A percentile compares a stretch with the other conserved stretches of the same genome.
phyloP scores from a whole-genome alignment of 495 filamentous ascomycete genomes.

The Neurospora sp. region DNA sequence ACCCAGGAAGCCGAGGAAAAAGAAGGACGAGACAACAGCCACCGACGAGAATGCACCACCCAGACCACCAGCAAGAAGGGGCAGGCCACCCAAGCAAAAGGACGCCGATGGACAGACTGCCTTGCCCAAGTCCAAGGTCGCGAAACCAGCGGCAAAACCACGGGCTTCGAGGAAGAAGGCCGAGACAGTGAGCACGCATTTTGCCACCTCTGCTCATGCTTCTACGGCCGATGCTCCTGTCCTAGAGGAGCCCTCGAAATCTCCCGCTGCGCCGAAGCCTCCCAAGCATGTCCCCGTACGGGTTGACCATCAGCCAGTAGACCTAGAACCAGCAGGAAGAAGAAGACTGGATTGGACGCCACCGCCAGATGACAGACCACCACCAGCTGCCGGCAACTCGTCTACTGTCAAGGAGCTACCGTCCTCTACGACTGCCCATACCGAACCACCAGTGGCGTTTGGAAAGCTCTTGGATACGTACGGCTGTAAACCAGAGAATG shows the following conservation, averaged over 20 bases:
- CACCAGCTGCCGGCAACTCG: slow-evolving; percentile 13
- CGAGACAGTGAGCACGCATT: slow-evolving; percentile 28
- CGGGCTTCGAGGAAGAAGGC: slow-evolving; percentile 16
- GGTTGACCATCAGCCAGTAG: slow-evolving; percentile 13
- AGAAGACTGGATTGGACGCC: slow-evolving; percentile 51
- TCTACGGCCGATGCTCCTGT: neutral
- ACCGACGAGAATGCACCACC: neutral
- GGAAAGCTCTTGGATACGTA: slow-evolving; percentile 24
- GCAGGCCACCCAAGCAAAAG: slow-evolving; percentile 5
- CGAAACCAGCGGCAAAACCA: slow-evolving; percentile 21
- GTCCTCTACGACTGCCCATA: slow-evolving; percentile 7
- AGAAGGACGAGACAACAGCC: neutral
- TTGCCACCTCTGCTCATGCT: slow-evolving; percentile 9
- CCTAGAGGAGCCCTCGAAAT: slow-evolving; percentile 1
- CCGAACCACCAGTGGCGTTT: slow-evolving; percentile 12
- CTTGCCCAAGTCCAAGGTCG: slow-evolving; percentile 23
- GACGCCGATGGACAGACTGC: slow-evolving; percentile 19
- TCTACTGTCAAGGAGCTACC: slow-evolving; percentile 19
- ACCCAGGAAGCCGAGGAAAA: slow-evolving; percentile 1
- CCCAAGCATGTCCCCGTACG: slow-evolving; percentile 1
- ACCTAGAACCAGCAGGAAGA: slow-evolving; percentile 37
- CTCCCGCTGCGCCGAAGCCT: neutral
- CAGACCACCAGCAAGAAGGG: neutral
- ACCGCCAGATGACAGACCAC: slow-evolving; percentile 28
- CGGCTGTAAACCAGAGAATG: slow-evolving; percentile 13